Conservation (phyloP, 192 early-diverging fungal species). For the Pilobolus umbonatus region DNA sequence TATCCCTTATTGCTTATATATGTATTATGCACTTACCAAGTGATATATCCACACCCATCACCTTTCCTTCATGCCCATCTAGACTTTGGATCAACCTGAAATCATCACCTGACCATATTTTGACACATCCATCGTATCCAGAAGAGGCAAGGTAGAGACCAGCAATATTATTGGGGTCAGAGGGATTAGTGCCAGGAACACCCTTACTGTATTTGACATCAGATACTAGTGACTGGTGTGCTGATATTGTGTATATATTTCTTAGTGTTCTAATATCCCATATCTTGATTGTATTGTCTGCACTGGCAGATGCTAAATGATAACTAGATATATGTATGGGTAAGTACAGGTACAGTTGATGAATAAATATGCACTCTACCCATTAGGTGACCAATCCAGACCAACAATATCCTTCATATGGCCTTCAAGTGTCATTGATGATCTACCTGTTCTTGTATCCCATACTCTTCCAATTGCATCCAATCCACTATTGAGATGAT, state of each 20-base stretch:
- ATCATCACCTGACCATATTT: conserved; percentile 91
- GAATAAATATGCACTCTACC: too few species aligned
- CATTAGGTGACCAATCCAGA: conserved; percentile 91
- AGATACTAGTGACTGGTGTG: conserved; percentile 86
- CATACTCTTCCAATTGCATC: conserved; percentile 93
- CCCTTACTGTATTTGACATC: conserved; percentile 68
- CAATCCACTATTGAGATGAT: conserved; percentile 57
- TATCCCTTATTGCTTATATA: too few species aligned
- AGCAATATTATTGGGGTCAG: conserved; percentile 32
- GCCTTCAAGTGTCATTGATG: conserved; percentile 82
- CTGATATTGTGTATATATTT: conserved; percentile 79
- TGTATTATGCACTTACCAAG: conserved; percentile 11
- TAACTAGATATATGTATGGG: too few species aligned
- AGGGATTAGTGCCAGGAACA: conserved; percentile 18
- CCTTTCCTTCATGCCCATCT: conserved; percentile 84
- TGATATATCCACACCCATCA: conserved; percentile 84
- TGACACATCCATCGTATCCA: conserved; percentile 88
- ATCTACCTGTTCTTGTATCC: conserved; percentile 91
- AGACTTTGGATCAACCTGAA: conserved; percentile 87
- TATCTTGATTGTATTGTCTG: conserved; percentile 87
- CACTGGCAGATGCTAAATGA: conserved; percentile 86
- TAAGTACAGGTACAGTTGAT: too few species aligned
- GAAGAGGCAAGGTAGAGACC: conserved; percentile 79
- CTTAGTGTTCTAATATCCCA: conserved; percentile 86
- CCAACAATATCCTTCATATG: conserved; percentile 88